Evolutionary conservation across 495 filamentous ascomycete species (phyloP).

Genomic region (Neurospora pannonica): DNA sequence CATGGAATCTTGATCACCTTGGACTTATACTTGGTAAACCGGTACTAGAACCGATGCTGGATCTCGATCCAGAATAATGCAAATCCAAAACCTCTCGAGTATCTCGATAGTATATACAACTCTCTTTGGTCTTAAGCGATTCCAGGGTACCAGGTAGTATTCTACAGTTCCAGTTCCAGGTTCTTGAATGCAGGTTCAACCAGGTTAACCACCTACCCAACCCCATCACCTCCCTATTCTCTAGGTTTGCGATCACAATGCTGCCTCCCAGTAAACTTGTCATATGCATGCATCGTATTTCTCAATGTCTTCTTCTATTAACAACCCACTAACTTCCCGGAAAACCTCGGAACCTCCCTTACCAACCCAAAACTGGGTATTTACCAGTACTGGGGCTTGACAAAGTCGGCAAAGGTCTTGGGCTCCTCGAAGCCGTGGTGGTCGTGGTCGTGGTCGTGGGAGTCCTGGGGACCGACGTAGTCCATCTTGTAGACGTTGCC

Average conservation of each 20-base stretch:
- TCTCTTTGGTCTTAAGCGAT: not conserved
- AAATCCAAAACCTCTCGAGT: not conserved
- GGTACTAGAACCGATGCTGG: no score
- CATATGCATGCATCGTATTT: not conserved
- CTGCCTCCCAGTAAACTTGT: not conserved
- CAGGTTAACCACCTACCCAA: no score
- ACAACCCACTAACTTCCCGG: not conserved
- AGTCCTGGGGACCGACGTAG: conserved; percentile 73
- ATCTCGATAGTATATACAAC: not conserved
- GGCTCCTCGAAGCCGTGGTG: conserved; percentile 61
- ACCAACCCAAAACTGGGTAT: not conserved
- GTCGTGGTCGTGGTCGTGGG: conserved; percentile 36
- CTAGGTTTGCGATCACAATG: not conserved
- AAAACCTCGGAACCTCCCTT: not conserved
- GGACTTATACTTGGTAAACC: no score
- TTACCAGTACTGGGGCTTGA: conserved; percentile 87
- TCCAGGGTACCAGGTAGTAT: no score
- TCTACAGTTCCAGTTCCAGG: no score
- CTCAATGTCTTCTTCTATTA: conserved; percentile 10
- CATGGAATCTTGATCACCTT: no score
- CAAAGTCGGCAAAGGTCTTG: conserved; percentile 88
- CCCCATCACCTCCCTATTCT: not conserved
- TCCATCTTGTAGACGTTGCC: conserved; percentile 94
- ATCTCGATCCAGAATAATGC: not conserved
- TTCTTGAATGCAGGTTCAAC: not conserved